Evolutionary conservation across 768 basidiomycete genomes (phyloP).

Genomic region (Rhodotorula sphaerocarpa): DNA sequence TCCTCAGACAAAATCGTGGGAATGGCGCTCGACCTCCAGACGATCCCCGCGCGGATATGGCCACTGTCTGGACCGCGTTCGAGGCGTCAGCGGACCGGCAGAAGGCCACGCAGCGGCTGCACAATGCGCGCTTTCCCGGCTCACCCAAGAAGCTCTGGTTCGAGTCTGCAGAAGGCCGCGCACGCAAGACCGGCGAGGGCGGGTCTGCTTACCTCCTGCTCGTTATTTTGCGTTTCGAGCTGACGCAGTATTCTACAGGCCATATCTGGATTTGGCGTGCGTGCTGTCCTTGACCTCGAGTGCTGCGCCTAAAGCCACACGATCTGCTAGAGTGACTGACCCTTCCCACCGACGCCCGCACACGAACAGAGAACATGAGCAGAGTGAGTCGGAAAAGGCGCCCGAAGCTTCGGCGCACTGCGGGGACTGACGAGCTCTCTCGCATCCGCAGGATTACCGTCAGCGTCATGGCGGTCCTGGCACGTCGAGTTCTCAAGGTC

Average conservation of each 20-base stretch:
- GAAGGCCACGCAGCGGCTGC: background rate
- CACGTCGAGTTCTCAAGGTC: too few species aligned
- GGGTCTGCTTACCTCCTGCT: background rate
- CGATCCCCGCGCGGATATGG: background rate
- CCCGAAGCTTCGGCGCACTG: too few species aligned
- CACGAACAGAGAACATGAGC: too few species aligned
- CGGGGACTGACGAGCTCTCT: too few species aligned
- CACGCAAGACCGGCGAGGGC: background rate
- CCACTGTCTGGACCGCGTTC: background rate
- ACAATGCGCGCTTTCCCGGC: background rate
- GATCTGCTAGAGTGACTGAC: too few species aligned
- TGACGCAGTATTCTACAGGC: background rate
- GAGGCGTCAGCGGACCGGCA: background rate
- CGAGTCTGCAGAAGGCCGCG: background rate
- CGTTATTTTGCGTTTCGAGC: too few species aligned
- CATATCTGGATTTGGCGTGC: background rate
- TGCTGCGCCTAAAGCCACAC: too few species aligned
- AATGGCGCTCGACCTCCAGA: background rate
- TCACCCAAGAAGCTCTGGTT: background rate
- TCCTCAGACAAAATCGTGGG: background rate
- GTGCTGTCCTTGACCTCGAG: too few species aligned
- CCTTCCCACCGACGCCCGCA: too few species aligned
- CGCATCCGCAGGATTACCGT: too few species aligned
- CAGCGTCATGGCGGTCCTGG: too few species aligned
- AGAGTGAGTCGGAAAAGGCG: too few species aligned